These are phyloP conservation scores for Penicillium crustosum DNA, from an alignment of 2,329 filamentous ascomycete genomes.

Conservation along the genomic window DNA sequence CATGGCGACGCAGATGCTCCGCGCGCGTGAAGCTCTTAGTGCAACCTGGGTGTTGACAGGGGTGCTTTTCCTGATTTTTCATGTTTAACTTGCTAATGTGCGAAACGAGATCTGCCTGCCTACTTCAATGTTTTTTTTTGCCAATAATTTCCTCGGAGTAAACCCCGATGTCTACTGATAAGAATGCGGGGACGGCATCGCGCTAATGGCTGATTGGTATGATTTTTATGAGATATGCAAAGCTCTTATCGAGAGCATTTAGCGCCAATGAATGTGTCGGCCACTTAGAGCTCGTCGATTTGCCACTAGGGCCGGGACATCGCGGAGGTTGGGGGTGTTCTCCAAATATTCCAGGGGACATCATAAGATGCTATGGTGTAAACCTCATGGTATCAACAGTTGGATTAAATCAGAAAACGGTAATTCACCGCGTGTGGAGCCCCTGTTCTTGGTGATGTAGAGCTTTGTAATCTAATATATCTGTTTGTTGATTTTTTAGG, in stretches of 20 bases:
- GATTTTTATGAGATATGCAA: not conserved
- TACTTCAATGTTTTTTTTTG: not conserved
- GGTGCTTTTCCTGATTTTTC: conserved; percentile 15
- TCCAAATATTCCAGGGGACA: not conserved
- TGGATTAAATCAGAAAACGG: too few species aligned
- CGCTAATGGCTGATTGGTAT: conserved; percentile 16
- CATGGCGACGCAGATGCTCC: conserved; percentile 60
- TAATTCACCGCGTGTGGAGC: too few species aligned
- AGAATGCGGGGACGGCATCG: conserved; percentile 15
- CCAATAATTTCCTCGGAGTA: not conserved
- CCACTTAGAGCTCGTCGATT: not conserved
- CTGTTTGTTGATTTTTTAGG: too few species aligned
- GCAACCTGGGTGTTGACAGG: conserved; percentile 17
- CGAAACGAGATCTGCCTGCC: not conserved
- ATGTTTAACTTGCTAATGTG: not conserved
- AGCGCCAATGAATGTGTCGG: not conserved
- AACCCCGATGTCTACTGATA: conserved; percentile 17
- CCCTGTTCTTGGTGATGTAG: too few species aligned
- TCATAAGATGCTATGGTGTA: not conserved
- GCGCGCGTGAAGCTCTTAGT: conserved; percentile 52
- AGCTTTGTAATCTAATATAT: too few species aligned
- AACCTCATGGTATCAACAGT: too few species aligned
- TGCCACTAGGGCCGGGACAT: not conserved
- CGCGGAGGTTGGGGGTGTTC: not conserved
- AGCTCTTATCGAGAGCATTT: not conserved